Base-by-base conservation (phyloP, 768 basidiomycete species). In the Clitopilus hobsonii region DNA sequence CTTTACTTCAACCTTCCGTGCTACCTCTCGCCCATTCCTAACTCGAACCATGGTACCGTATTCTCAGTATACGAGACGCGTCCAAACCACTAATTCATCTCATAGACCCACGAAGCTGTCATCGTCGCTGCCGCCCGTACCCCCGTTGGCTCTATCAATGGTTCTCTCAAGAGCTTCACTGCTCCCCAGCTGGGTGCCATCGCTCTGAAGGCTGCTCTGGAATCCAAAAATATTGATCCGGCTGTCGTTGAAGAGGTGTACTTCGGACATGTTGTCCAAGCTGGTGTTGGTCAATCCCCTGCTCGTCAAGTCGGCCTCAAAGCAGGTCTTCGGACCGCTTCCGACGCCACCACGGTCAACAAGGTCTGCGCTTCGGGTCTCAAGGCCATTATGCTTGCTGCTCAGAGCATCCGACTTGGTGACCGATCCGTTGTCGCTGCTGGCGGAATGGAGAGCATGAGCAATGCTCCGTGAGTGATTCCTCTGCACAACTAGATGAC, bases 391-490 rank as follows among this genome's bases (percentile, higher is more conserved):
- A 97, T 94, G 71, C 79, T 98, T 58, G 97, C 93, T 54, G 81
- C 93, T 24, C 97, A 98, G 76, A 84, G 81, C 64, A 93, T 99
- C 65, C 81, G 86, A 69, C 79, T 86, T 22, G 97, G 97, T 51
- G 85, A 96, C 67, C 85, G 89, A 56, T 84, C 73, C 36, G 82
- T 97, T 50, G 89, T 97, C 62, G 92, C 86, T 23, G 95, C 95
- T 54, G 97, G 97, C 61, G 97, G 97, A 57, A 97, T 94, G 93
- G 97, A 99, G 77, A 94, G 91, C 76, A 99, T 99, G 97, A 95
- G 91, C 69, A 91, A 98, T 63, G 94, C 94, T 50, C 97, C 97
- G 94, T 98, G 67, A 66, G 96, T 84, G 38, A 23, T 36, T 8
- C 63, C 38, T 41, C n/a, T 56, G 10, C 25, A 53, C 5, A 24